Evolutionary conservation across 2,329 filamentous ascomycete species (phyloP).

Genomic region (Aureobasidium uvarum): DNA sequence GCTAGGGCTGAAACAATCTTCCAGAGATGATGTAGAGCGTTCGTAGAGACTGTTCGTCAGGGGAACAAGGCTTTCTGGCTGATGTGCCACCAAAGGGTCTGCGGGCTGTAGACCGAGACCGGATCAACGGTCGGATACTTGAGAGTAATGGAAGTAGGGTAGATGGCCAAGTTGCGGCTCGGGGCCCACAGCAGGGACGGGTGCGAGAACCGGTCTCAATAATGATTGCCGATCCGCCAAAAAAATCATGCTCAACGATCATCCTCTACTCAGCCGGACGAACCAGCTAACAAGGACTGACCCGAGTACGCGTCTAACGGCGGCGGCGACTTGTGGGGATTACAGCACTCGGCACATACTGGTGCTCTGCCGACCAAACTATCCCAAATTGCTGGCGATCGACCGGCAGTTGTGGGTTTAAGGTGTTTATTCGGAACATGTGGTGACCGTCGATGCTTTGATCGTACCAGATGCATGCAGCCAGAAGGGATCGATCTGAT

Average conservation of each 20-base stretch:
- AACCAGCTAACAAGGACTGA: neutral
- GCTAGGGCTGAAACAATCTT: conserved; percentile 12
- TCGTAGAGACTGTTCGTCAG: neutral
- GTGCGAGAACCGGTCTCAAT: conserved; percentile 2
- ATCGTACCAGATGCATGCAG: neutral
- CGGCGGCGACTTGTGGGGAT: conserved; percentile 14
- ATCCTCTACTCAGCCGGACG: neutral
- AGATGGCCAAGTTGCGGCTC: conserved; percentile 11
- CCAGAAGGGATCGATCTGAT: neutral
- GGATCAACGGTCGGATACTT: conserved; percentile 11
- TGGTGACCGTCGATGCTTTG: neutral
- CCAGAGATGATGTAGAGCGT: conserved; percentile 7
- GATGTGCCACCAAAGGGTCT: conserved; percentile 12
- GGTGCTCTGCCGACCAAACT: conserved; percentile 1
- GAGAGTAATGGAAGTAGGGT: conserved; percentile 2
- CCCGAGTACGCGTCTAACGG: conserved; percentile 3
- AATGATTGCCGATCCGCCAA: neutral
- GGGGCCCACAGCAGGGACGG: neutral
- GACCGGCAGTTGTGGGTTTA: conserved; percentile 17
- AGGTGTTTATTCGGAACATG: conserved; percentile 23
- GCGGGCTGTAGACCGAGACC: conserved; percentile 1
- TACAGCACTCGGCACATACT: conserved; percentile 10
- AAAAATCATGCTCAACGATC: conserved; percentile 2
- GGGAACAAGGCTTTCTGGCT: conserved; percentile 10
- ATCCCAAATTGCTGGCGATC: conserved; percentile 13